Conservation (phyloP, 2,329 filamentous ascomycete species). For the Sclerotinia minor region DNA sequence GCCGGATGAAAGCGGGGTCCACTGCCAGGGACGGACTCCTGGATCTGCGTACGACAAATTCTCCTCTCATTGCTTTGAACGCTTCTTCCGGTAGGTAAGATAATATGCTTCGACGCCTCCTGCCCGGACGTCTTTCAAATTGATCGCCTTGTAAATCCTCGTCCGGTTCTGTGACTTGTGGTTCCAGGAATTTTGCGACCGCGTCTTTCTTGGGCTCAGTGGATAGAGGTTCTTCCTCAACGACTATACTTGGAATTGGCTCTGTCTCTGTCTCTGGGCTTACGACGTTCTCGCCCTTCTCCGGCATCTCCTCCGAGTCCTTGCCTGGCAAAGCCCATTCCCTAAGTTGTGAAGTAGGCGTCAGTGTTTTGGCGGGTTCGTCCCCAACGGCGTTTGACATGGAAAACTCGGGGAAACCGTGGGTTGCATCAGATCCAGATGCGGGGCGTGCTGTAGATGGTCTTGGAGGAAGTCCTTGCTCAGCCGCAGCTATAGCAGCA, state of each 20-base stretch:
- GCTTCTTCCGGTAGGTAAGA: slow-evolving; percentile 14
- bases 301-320: slow-evolving; percentile 47
- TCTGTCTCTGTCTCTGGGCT: slow-evolving; percentile 19
- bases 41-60: not conserved
- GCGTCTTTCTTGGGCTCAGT: slow-evolving; percentile 4
- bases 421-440: slow-evolving; percentile 10
- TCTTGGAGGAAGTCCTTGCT: slow-evolving; percentile 14
- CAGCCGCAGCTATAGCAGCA: slow-evolving; percentile 12
- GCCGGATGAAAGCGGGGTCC: not conserved
- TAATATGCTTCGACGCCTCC: slow-evolving; percentile 15
- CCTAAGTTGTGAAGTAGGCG: slow-evolving; percentile 9
- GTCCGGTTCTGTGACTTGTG: not conserved
- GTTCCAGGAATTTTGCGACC: not conserved
- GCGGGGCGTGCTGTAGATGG: slow-evolving; percentile 17
- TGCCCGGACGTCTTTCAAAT: slow-evolving; percentile 1
- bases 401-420: not conserved
- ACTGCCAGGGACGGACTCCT: not conserved
- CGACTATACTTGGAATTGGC: not conserved
- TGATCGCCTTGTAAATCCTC: not conserved
- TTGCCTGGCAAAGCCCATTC: slow-evolving; percentile 35
- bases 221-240: slow-evolving; percentile 4
- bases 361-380: not conserved
- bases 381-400: not conserved
- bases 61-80: slow-evolving; percentile 10
- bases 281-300: slow-evolving; percentile 30